Evolutionary conservation across 192 early-diverging fungal genomes (phyloP).

Genomic region (Coemansia reversa): DNA sequence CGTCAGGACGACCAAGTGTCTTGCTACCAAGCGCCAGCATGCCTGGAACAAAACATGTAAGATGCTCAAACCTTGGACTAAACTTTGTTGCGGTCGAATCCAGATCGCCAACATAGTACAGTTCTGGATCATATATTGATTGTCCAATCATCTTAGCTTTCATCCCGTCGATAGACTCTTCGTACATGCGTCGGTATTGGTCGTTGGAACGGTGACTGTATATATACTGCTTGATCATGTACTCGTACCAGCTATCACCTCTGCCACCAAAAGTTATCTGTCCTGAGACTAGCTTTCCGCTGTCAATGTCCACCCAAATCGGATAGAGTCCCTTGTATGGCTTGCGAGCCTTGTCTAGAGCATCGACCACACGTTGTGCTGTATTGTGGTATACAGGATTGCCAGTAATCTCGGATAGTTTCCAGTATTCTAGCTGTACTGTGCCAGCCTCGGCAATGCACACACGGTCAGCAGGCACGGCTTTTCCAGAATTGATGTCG

Average conservation of each 20-base stretch:
- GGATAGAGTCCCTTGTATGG: conserved; percentile 61
- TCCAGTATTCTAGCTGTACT: conserved; percentile 80
- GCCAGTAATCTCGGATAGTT: conserved; percentile 76
- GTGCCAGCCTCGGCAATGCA: conserved; percentile 72
- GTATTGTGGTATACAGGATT: conserved; percentile 62
- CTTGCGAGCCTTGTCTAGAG: conserved; percentile 46
- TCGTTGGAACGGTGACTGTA: conserved; percentile 31
- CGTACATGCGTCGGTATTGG: conserved; percentile 55
- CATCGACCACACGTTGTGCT: conserved; percentile 60
- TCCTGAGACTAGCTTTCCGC: conserved; percentile 28
- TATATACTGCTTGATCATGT: conserved; percentile 55
- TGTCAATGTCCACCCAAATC: conserved; percentile 53
- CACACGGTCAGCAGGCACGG: conserved; percentile 20
- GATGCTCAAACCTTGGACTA: conserved; percentile 51
- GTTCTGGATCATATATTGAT: conserved; percentile 38
- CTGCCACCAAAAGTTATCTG: conserved; percentile 53
- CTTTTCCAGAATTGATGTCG: conserved; percentile 49
- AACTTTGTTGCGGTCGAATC: conserved; percentile 41
- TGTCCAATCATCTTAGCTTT: conserved; percentile 42
- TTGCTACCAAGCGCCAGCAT: conserved; percentile 67
- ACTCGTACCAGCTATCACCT: conserved; percentile 58
- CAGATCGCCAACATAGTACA: conserved; percentile 52
- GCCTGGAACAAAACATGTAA: conserved; percentile 68
- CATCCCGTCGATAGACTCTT: conserved; percentile 52
- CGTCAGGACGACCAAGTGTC: conserved; percentile 47